Percentiles rank a stretch among this genome's conserved stretches.
Conservation (phyloP, 352 stramenopile species). For the Aphanomyces astaci region DNA sequence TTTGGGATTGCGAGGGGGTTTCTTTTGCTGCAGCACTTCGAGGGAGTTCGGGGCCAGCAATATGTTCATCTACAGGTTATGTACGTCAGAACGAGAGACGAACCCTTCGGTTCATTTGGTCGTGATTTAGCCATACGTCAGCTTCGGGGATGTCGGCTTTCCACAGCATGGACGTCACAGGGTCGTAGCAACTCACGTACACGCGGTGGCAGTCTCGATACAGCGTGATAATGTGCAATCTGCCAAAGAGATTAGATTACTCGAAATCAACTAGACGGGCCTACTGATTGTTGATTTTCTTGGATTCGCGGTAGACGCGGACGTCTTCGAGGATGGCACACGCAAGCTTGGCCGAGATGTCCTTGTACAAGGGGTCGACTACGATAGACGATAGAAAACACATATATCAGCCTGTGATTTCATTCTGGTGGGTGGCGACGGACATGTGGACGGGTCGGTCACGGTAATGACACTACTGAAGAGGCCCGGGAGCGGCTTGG, state of each 20-base stretch:
- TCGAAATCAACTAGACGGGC: not conserved
- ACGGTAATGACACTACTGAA: slow-evolving; percentile 62
- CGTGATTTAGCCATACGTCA: slow-evolving; percentile 31
- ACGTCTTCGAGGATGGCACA: slow-evolving; percentile 55
- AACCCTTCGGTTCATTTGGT: too few species aligned
- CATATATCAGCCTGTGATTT: too few species aligned
- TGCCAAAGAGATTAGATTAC: not conserved
- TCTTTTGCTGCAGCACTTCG: slow-evolving; percentile 34
- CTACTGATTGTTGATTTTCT: slow-evolving; percentile 35
- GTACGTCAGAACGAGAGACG: not conserved
- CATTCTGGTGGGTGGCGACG: not conserved
- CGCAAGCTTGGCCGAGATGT: slow-evolving; percentile 40
- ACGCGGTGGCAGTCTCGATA: slow-evolving; percentile 64
- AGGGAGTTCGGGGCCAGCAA: slow-evolving; percentile 60
- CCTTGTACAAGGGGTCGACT: slow-evolving; percentile 7
- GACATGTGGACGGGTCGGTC: slow-evolving; percentile 26
- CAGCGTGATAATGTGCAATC: slow-evolving; percentile 48
- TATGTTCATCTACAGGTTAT: slow-evolving; percentile 31
- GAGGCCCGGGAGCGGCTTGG: slow-evolving; percentile 40
- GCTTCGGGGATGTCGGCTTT: slow-evolving; percentile 43
- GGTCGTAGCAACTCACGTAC: slow-evolving; percentile 63
- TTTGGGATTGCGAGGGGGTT: slow-evolving; percentile 33
- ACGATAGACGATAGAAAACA: slow-evolving; percentile 2
- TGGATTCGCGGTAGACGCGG: slow-evolving; percentile 48
- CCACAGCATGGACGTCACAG: slow-evolving; percentile 41